Evolutionary conservation across 371 early-diverging fungal species (phyloP).

Genomic region (Haplosporangium sp.): DNA sequence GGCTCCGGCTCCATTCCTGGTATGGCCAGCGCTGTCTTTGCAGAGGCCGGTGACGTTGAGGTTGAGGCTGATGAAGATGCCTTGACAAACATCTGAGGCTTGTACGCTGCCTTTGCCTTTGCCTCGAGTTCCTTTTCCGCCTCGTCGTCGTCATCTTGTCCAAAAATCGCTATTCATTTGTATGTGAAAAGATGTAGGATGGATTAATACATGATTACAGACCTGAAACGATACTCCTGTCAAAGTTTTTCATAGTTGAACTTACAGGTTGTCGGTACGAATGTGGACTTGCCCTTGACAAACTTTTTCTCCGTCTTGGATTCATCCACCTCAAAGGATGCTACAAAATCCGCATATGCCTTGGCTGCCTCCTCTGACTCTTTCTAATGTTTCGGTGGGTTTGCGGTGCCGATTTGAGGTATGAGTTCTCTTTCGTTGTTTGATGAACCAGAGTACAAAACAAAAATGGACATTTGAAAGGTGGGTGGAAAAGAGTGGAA

Average conservation of each 20-base stretch:
- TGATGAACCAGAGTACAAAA: constrained; percentile 9
- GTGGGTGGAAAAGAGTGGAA: not conserved
- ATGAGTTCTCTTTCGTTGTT: constrained; percentile 1
- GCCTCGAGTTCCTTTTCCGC: constrained; percentile 31
- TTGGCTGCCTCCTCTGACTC: constrained; percentile 78
- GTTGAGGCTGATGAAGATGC: constrained; percentile 19
- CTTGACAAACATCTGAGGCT: constrained; percentile 58
- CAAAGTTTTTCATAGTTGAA: not conserved
- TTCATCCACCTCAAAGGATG: constrained; percentile 81
- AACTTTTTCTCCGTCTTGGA: constrained; percentile 62
- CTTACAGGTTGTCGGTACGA: constrained; percentile 58
- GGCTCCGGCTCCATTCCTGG: constrained; percentile 23
- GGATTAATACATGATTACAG: not conserved
- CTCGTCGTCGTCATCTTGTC: constrained; percentile 56
- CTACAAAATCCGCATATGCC: constrained; percentile 87
- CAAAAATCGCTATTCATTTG: constrained; percentile 37
- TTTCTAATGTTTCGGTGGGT: constrained; percentile 57
- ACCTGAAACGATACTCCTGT: too few relatives aligned
- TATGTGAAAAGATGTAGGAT: not conserved
- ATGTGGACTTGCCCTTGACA: constrained; percentile 71
- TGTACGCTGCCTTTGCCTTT: constrained; percentile 54
- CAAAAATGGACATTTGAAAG: not conserved
- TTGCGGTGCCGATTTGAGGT: not conserved
- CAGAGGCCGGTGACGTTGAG: constrained; percentile 4
- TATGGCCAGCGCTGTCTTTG: constrained; percentile 8